These are phyloP conservation scores for Boletus reticulatus DNA, from an alignment of 768 basidiomycete species.

Conservation along the genomic window DNA sequence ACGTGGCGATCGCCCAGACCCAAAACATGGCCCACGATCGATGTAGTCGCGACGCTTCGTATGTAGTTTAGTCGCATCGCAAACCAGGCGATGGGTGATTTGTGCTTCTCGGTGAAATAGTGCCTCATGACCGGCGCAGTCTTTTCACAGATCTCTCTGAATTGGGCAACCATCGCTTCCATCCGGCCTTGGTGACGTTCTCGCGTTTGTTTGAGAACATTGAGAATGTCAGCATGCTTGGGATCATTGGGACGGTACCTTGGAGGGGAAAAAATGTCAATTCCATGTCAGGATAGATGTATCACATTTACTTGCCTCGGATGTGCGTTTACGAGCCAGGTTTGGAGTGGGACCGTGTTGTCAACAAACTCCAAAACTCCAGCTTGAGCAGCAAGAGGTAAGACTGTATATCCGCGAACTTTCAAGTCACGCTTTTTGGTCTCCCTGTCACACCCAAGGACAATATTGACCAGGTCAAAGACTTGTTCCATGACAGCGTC, in stretches of 20 bases:
- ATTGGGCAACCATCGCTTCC: constrained; percentile 35
- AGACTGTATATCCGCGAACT: constrained; percentile 84
- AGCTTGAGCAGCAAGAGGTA: constrained; percentile 76
- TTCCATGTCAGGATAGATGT: neutral
- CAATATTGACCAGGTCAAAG: constrained; percentile 82
- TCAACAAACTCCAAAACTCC: constrained; percentile 91
- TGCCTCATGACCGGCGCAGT: constrained; percentile 91
- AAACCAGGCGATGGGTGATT: constrained; percentile 89
- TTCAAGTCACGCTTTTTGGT: constrained; percentile 69
- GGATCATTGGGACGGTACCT: constrained; percentile 71
- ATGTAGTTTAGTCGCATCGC: constrained; percentile 86
- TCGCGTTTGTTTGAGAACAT: constrained; percentile 32
- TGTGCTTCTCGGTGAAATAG: constrained; percentile 90
- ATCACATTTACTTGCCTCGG: constrained; percentile 39
- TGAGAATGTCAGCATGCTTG: constrained; percentile 30
- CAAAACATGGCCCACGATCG: constrained; percentile 90
- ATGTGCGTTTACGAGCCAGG: constrained; percentile 68
- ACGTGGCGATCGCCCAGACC: constrained; percentile 93
- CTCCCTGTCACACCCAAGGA: constrained; percentile 71
- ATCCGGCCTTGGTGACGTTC: constrained; percentile 28
- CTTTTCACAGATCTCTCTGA: constrained; percentile 36
- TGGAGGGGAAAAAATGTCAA: constrained; percentile 1
- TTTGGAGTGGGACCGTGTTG: constrained; percentile 63
- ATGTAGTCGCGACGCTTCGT: constrained; percentile 89
- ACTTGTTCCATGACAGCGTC: constrained; percentile 99